Percentiles rank a stretch among this genome's conserved stretches.
phyloP scores from a whole-genome alignment of 345 rosid genomes.

The Raphanus raphanistrum region DNA sequence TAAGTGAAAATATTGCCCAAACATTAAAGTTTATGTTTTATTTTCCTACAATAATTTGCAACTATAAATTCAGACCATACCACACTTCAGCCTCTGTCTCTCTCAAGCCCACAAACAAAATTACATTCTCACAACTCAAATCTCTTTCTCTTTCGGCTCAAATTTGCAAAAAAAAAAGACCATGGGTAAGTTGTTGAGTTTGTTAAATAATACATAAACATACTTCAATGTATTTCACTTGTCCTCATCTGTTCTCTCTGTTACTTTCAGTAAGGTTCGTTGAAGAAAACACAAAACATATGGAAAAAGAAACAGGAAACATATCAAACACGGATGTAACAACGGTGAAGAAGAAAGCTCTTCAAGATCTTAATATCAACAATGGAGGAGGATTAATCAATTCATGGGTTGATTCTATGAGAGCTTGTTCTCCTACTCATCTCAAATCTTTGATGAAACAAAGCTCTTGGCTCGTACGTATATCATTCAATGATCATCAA shows the following conservation, averaged over 20 bases:
- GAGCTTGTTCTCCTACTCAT: constrained; percentile 87
- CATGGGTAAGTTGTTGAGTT: constrained; percentile 31
- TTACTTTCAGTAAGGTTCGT: constrained; percentile 41
- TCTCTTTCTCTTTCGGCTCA: constrained; percentile 1
- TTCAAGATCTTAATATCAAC: constrained; percentile 38
- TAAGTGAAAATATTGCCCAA: constrained; percentile 18
- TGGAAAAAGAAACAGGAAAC: constrained; percentile 50
- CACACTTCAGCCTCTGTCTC: constrained; percentile 33
- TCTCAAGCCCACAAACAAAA: constrained; percentile 31
- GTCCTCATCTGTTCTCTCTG: background rate
- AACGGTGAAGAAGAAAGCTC: constrained; percentile 33
- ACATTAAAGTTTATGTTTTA: background rate
- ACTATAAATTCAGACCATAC: constrained; percentile 39
- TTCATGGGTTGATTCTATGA: constrained; percentile 84
- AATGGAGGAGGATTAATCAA: constrained; percentile 58
- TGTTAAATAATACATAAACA: background rate
- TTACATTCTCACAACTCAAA: constrained; percentile 28
- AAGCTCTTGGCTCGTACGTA: constrained; percentile 38
- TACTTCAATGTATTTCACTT: background rate
- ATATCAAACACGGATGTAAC: constrained; percentile 23
- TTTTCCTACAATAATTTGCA: constrained; percentile 35
- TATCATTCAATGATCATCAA: constrained; percentile 33
- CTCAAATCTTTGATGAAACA: constrained; percentile 41
- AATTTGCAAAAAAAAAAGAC: background rate
- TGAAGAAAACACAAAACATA: constrained; percentile 41